Percentiles rank a stretch among this genome's conserved stretches.
phyloP scores from a whole-genome alignment of 2,329 filamentous ascomycete species.

The Truncatella angustata region DNA sequence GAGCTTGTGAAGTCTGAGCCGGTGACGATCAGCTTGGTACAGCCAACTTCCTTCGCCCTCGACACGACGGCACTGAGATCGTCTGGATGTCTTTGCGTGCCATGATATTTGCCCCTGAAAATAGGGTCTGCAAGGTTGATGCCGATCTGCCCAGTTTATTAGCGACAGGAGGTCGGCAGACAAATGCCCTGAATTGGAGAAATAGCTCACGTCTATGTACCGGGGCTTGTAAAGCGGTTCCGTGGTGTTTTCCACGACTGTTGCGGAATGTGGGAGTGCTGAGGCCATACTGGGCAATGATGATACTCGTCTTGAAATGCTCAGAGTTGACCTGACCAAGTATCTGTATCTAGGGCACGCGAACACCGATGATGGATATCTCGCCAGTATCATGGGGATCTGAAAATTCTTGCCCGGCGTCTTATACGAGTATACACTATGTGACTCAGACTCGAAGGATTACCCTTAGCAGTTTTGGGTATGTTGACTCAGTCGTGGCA shows the following conservation, averaged over 20 bases:
- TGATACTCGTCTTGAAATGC: slow-evolving; percentile 12
- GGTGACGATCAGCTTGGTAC: slow-evolving; percentile 87
- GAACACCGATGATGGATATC: neutral
- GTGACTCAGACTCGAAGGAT: neutral
- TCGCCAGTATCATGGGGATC: slow-evolving; percentile 4
- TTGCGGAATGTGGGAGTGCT: slow-evolving; percentile 16
- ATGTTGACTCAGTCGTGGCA: neutral
- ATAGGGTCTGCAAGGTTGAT: slow-evolving; percentile 96
- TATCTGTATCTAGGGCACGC: neutral
- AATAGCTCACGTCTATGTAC: slow-evolving; percentile 58
- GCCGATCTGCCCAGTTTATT: slow-evolving; percentile 69
- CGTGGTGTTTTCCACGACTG: slow-evolving; percentile 13
- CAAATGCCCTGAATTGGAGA: neutral
- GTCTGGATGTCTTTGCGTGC: slow-evolving; percentile 70
- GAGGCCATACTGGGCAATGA: slow-evolving; percentile 22
- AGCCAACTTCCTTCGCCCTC: slow-evolving; percentile 75
- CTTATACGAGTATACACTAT: neutral
- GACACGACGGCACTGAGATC: slow-evolving; percentile 77
- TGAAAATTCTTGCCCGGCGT: neutral
- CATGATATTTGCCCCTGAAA: slow-evolving; percentile 81
- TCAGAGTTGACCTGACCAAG: neutral
- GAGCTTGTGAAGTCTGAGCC: slow-evolving; percentile 84
- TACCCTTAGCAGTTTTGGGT: neutral
- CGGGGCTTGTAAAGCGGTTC: slow-evolving; percentile 41
- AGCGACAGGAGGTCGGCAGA: neutral